Evolutionary conservation across 2,329 filamentous ascomycete genomes (phyloP).

Genomic region (Colletotrichum melonis): DNA sequence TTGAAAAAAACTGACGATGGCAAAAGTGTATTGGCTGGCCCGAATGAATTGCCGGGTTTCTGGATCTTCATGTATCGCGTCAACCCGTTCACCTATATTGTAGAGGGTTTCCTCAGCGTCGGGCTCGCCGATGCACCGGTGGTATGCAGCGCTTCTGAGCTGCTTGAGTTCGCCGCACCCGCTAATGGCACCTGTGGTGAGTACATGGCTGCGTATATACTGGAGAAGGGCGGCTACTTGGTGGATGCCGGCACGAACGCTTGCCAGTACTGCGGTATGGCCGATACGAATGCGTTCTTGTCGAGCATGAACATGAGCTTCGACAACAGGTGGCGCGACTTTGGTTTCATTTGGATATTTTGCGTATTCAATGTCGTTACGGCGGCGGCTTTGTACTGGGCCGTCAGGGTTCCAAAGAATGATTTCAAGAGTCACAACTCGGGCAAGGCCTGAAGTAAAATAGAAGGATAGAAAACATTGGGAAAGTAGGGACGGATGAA

Average conservation of each 20-base stretch:
- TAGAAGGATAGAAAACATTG: neutral
- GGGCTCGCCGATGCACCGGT: constrained; percentile 40
- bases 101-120: constrained; percentile 66
- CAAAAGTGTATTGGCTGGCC: constrained; percentile 67
- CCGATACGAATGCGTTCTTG: constrained; percentile 51
- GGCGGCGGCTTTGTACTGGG: constrained; percentile 61
- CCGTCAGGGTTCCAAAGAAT: constrained; percentile 47
- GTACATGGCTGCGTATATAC: constrained; percentile 60
- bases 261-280: constrained; percentile 57
- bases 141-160: constrained; percentile 49
- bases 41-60: constrained; percentile 69
- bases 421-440: constrained; percentile 15
- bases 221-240: constrained; percentile 58
- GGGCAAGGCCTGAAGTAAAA: neutral
- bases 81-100: constrained; percentile 76
- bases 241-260: constrained; percentile 53
- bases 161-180: constrained; percentile 64
- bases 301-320: constrained; percentile 56
- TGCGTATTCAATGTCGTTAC: constrained; percentile 60
- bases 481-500: neutral
- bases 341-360: constrained; percentile 64
- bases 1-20: neutral
- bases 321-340: constrained; percentile 64
- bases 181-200: constrained; percentile 55
- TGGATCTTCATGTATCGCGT: constrained; percentile 79